These are phyloP conservation scores for Spinacia oleracea DNA, from an alignment of 179 eudicot genomes.

Conservation along the genomic window DNA sequence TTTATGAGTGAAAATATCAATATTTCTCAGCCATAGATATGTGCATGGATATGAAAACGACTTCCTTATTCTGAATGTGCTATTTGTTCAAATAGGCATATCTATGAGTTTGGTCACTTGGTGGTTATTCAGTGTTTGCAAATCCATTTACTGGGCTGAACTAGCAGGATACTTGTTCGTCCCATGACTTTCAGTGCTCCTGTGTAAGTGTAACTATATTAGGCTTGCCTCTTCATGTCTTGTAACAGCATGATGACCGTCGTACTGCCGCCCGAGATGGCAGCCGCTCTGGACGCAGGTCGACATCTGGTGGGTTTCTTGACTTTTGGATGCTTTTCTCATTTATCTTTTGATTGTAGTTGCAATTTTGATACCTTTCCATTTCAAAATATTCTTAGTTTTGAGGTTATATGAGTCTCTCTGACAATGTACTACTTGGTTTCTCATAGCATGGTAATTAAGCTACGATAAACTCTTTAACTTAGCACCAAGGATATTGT, in stretches of 20 bases:
- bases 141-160: constrained; percentile 49
- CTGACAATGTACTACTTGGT: not conserved
- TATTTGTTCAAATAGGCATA: constrained; percentile 16
- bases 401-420: not conserved
- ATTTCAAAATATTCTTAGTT: not conserved
- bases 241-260: constrained; percentile 89
- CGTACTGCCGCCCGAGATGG: constrained; percentile 61
- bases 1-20: not conserved
- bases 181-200: constrained; percentile 51
- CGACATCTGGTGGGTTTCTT: constrained; percentile 49
- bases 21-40: not conserved
- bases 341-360: not conserved
- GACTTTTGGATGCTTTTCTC: not conserved
- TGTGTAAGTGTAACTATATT: constrained; percentile 62
- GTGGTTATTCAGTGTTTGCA: constrained; percentile 44
- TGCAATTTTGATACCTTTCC: not conserved
- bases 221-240: constrained; percentile 86
- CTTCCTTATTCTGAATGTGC: constrained; percentile 8
- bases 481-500: not conserved
- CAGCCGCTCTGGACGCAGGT: constrained; percentile 54
- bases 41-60: not conserved
- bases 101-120: constrained; percentile 33
- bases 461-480: not conserved
- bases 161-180: constrained; percentile 44
- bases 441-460: not conserved